Conservation (phyloP, 441 rosid genomes). For the Pelargonium myrrhifolium region DNA sequence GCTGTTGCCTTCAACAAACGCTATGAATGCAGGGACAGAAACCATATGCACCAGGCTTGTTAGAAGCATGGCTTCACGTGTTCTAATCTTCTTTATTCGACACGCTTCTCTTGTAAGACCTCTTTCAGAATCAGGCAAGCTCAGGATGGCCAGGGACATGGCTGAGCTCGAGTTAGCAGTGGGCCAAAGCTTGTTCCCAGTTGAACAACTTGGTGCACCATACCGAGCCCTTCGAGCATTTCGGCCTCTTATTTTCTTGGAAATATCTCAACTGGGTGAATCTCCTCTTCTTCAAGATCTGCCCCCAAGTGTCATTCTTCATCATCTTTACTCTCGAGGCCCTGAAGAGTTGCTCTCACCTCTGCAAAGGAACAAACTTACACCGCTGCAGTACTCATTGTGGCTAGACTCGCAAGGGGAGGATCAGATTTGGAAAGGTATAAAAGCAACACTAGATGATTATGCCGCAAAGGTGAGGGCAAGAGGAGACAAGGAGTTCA, state of each 20-base stretch:
- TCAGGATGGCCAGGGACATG: conserved; percentile 97
- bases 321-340: conserved; percentile 88
- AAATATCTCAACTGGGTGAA: conserved; percentile 67
- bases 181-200: conserved; percentile 86
- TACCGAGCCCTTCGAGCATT: conserved; percentile 93
- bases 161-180: conserved; percentile 95
- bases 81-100: conserved; percentile 76
- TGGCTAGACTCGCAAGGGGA: conserved; percentile 95
- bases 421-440: conserved; percentile 96
- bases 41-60: conserved; percentile 83
- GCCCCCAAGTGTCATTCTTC: conserved; percentile 80
- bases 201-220: conserved; percentile 91
- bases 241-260: conserved; percentile 82
- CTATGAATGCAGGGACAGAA: conserved; percentile 51
- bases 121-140: conserved; percentile 91
- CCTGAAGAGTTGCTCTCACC: conserved; percentile 88
- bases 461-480: conserved; percentile 63
- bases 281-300: conserved; percentile 87
- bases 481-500: conserved; percentile 95
- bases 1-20: conserved; percentile 59
- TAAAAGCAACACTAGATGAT: conserved; percentile 91
- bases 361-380: conserved; percentile 71
- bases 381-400: conserved; percentile 72
- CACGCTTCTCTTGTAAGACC: conserved; percentile 92
- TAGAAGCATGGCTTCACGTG: conserved; percentile 81